Evolutionary conservation across 225 moss, liverwort and hornwort species (phyloP), one percentile per base, ranked within the genome.

Genomic region (Thuidium tamariscinum): DNA sequence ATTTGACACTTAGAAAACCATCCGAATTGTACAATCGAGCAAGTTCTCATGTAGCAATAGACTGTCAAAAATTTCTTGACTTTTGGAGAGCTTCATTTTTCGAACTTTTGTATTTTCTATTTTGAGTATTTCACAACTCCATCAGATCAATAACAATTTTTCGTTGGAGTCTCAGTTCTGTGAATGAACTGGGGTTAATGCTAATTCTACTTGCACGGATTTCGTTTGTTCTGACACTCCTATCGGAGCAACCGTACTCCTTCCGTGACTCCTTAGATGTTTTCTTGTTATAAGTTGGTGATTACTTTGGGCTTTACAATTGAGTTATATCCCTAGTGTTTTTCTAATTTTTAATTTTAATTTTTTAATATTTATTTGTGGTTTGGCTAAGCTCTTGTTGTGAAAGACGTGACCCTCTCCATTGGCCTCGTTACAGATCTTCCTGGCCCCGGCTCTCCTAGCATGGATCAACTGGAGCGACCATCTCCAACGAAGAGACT

Each of bases 401-500:
- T 73, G 46, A 77, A 77, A 72, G 52, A 27, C 41, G 27, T 71
- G 67, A 70, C 63, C n/a, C 9, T 81, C 34, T 82, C 54, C 81
- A n/a, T 80, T 81, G 74, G 26, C 37, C 77, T 86, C 14, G 82
- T 82, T 41, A 34, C 91, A 91, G 86, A 69, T 82, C 85, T 88
- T 82, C 68, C 87, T 77, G 90, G 86, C 70, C 81, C 81, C 46
- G 86, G 60, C 62, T 85, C 87, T 91, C 80, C 85, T 86, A 74
- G 65, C 82, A 90, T 90, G 90, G 91, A 89, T 89, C 83, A 69
- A 63, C 61, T 61, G 51, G 91, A 93, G 82, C 77, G 90, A 80
- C 87, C 90, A 74, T 93, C 93, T 87, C 93, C 93, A 79, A 91
- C 90, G 23, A 93, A 92, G 80, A 92, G 87, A 89, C 92, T 88